Percentiles rank a stretch among this genome's conserved stretches.
phyloP scores from a whole-genome alignment of 2,329 filamentous ascomycete species.

The Keithomyces neogunnii region DNA sequence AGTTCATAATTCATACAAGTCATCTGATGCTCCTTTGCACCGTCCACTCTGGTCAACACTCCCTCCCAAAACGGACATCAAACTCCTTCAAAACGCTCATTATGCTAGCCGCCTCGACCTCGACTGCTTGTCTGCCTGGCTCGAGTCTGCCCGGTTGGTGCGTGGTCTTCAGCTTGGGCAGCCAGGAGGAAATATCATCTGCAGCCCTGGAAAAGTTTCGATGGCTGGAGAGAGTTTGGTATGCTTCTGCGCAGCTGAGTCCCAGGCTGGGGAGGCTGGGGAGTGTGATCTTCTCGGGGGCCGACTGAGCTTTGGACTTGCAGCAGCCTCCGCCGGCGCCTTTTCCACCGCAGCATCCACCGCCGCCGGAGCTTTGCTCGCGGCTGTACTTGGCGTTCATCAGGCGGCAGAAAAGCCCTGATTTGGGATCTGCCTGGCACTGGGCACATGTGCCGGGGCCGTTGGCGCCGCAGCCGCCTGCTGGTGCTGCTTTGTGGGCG shows the following conservation, averaged over 20 bases:
- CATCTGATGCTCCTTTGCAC: background rate
- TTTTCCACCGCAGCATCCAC: constrained; percentile 55
- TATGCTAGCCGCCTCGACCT: constrained; percentile 75
- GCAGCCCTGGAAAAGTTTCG: constrained; percentile 66
- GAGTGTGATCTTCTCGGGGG: constrained; percentile 25
- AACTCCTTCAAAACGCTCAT: constrained; percentile 81
- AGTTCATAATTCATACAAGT: background rate
- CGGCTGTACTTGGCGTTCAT: constrained; percentile 58
- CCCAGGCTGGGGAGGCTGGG: constrained; percentile 41
- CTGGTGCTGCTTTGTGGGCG: constrained; percentile 15
- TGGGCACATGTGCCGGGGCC: constrained; percentile 74
- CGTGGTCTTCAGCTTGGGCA: constrained; percentile 61
- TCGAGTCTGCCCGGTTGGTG: constrained; percentile 24
- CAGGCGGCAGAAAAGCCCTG: constrained; percentile 75
- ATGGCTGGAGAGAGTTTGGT: constrained; percentile 70
- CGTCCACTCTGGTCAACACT: constrained; percentile 17
- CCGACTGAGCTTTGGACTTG: constrained; percentile 29
- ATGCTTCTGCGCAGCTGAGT: constrained; percentile 67
- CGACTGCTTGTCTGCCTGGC: constrained; percentile 50
- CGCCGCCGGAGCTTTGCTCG: constrained; percentile 26
- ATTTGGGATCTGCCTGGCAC: constrained; percentile 68
- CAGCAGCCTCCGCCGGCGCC: constrained; percentile 56
- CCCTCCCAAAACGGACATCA: constrained; percentile 60
- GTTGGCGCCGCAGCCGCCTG: constrained; percentile 48
- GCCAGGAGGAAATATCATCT: constrained; percentile 67